phyloP scores from a whole-genome alignment of 139 green algal genomes.

The Chlamydomonas incerta region DNA sequence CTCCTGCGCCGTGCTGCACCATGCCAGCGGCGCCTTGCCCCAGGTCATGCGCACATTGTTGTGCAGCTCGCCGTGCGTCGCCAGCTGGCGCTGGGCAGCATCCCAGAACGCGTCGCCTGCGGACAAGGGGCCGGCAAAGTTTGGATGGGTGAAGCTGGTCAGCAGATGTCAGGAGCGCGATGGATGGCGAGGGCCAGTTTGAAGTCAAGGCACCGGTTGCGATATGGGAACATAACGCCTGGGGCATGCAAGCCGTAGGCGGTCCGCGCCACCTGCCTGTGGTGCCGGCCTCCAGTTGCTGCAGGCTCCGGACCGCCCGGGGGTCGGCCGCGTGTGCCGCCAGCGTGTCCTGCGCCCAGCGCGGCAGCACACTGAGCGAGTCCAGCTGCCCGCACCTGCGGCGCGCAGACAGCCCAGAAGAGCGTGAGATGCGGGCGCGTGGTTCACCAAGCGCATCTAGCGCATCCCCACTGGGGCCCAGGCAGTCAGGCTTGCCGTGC shows the following conservation, averaged over 20 bases:
- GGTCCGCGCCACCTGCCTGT: conserved; percentile 21
- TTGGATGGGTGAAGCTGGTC: too few species aligned
- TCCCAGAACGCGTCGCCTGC: conserved; percentile 34
- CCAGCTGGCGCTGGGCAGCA: conserved; percentile 27
- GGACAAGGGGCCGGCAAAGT: too few species aligned
- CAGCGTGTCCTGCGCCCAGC: conserved; percentile 34
- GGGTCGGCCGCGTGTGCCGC: conserved; percentile 31
- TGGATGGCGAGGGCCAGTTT: too few species aligned
- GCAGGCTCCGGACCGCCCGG: neutral
- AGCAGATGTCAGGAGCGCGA: too few species aligned
- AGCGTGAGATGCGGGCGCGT: neutral
- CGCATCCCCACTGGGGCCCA: too few species aligned
- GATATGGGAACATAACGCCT: too few species aligned
- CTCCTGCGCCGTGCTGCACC: neutral
- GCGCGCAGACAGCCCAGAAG: neutral
- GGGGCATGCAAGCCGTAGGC: too few species aligned
- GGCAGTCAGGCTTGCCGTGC: too few species aligned
- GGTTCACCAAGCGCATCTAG: too few species aligned
- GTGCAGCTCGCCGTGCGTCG: conserved; percentile 16
- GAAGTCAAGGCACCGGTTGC: too few species aligned
- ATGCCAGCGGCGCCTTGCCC: conserved; percentile 27
- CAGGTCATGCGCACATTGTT: conserved; percentile 48
- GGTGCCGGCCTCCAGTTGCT: conserved; percentile 17
- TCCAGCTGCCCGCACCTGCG: conserved; percentile 14
- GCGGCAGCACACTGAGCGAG: conserved; percentile 15